Conservation (phyloP, 352 stramenopile species). For the Elongisporangium anandrum region DNA sequence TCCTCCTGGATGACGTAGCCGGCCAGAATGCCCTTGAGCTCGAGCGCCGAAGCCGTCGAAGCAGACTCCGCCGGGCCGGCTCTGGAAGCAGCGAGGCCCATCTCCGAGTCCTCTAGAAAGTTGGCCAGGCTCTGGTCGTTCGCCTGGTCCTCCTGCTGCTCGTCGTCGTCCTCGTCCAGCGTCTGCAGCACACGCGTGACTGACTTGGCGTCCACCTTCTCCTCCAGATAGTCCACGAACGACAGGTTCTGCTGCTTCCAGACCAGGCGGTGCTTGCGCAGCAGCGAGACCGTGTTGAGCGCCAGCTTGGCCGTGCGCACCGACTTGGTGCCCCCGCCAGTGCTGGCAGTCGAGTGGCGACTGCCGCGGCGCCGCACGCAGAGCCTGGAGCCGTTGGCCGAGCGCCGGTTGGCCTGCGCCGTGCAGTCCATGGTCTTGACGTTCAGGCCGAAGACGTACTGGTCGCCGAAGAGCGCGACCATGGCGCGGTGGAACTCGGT, state of each 20-base stretch:
- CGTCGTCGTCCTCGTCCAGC: constrained; percentile 26
- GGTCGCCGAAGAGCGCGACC: constrained; percentile 53
- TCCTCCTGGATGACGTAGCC: constrained; percentile 66
- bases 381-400: not conserved
- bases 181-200: constrained; percentile 64
- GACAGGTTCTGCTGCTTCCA: constrained; percentile 48
- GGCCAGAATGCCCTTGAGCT: constrained; percentile 35
- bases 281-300: constrained; percentile 51
- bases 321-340: constrained; percentile 3
- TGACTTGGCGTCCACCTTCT: constrained; percentile 44
- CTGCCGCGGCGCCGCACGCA: constrained; percentile 3
- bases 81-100: not conserved
- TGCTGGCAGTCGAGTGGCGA: constrained; percentile 6
- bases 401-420: not conserved
- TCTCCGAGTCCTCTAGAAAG: not conserved
- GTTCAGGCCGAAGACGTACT: constrained; percentile 57
- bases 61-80: constrained; percentile 1
- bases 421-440: constrained; percentile 32
- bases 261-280: constrained; percentile 37
- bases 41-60: constrained; percentile 8
- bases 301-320: constrained; percentile 28
- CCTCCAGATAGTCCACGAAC: constrained; percentile 58
- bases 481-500: constrained; percentile 61
- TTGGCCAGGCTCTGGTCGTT: not conserved
- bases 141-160: constrained; percentile 14